Percentiles rank a stretch among this genome's conserved stretches.
phyloP scores from a whole-genome alignment of 73 alveolate genomes.

The Uronychia binucleata region DNA sequence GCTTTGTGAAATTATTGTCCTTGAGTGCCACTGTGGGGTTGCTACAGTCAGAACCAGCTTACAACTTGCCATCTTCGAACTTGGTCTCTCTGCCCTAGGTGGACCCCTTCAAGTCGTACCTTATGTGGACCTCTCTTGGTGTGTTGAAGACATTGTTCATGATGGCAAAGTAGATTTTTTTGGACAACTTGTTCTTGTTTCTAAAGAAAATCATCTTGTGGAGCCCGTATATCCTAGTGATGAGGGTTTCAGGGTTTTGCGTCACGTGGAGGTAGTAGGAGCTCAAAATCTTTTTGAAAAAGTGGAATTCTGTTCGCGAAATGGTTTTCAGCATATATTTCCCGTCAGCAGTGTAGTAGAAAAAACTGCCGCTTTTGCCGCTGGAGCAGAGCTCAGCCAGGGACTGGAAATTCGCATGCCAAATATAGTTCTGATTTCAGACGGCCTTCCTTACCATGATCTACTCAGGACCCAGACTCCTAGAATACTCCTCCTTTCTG shows the following conservation, averaged over 20 bases:
- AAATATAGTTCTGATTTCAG: conserved; percentile 46
- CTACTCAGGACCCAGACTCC: conserved; percentile 81
- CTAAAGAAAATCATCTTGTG: conserved; percentile 72
- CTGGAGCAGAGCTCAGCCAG: conserved; percentile 81
- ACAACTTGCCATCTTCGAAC: conserved; percentile 21
- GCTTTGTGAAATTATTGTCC: conserved; percentile 82
- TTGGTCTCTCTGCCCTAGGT: conserved; percentile 71
- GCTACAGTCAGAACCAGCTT: background rate
- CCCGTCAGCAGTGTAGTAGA: conserved; percentile 98
- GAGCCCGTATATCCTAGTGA: conserved; percentile 73
- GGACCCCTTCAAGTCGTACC: conserved; percentile 90
- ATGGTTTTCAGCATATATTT: conserved; percentile 94
- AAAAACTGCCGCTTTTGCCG: conserved; percentile 98
- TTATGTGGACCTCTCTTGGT: conserved; percentile 62
- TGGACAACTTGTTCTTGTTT: conserved; percentile 22
- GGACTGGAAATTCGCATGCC: conserved; percentile 51
- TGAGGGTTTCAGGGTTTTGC: conserved; percentile 63
- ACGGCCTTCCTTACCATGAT: conserved; percentile 54
- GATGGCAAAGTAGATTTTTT: conserved; percentile 72
- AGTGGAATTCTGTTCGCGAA: conserved; percentile 84
- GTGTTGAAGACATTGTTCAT: conserved; percentile 81
- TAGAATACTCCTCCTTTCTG: conserved; percentile 67
- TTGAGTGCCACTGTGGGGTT: conserved; percentile 90
- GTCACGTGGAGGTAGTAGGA: conserved; percentile 80
- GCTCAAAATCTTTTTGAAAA: conserved; percentile 85